Evolutionary conservation across 1,284 basidiomycete genomes (phyloP).

Genomic region (Tilletia indica): DNA sequence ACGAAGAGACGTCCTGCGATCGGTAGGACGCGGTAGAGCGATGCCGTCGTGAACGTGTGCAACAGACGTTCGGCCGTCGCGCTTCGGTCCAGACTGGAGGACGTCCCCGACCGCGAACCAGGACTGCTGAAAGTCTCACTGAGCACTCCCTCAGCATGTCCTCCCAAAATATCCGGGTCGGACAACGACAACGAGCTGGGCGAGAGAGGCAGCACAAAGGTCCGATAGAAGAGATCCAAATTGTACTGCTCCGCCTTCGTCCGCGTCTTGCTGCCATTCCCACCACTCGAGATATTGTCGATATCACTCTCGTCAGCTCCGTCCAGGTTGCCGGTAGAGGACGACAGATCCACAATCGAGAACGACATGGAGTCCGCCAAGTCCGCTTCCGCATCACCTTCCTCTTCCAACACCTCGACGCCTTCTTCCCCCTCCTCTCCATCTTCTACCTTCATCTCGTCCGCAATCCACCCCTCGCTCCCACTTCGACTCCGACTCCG

Average conservation of each 20-base stretch:
- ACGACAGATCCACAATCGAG: constrained; percentile 3
- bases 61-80: constrained; percentile 29
- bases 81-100: constrained; percentile 6
- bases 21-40: constrained; percentile 44
- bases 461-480: constrained; percentile 2
- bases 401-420: not conserved
- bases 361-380: constrained; percentile 13
- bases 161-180: not conserved
- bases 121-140: not conserved
- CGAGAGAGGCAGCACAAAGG: constrained; percentile 8
- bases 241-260: constrained; percentile 5
- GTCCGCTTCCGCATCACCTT: constrained; percentile 3
- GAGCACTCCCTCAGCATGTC: not conserved
- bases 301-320: not conserved
- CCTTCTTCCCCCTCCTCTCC: not conserved
- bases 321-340: not conserved
- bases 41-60: constrained; percentile 35
- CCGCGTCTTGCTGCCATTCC: not conserved
- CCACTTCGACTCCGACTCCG: constrained; percentile 9
- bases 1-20: constrained; percentile 44
- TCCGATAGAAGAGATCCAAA: not conserved
- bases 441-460: not conserved
- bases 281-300: not conserved
- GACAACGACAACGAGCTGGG: not conserved
- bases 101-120: not conserved